phyloP scores from a whole-genome alignment of 2,329 filamentous ascomycete genomes.

The Fusarium sp. region DNA sequence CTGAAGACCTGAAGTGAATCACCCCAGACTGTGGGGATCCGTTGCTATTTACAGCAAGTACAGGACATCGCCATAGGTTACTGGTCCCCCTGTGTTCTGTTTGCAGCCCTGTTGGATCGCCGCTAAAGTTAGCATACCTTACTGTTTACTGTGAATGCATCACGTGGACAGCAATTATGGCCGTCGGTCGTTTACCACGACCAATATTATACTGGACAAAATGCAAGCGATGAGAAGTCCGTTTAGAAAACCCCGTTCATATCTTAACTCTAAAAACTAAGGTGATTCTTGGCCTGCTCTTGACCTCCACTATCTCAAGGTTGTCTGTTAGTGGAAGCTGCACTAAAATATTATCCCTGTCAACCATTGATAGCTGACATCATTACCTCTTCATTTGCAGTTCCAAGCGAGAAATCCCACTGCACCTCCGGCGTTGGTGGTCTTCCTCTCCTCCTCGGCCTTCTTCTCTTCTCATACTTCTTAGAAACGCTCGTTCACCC shows the following conservation, averaged over 20 bases:
- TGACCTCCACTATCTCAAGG: neutral
- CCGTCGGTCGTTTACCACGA: neutral
- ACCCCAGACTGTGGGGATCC: neutral
- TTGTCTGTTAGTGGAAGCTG: slow-evolving; percentile 10
- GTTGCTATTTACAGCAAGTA: neutral
- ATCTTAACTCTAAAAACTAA: neutral
- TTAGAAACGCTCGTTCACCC: neutral
- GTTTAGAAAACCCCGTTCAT: neutral
- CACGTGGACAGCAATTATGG: slow-evolving; percentile 9
- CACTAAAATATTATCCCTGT: slow-evolving; percentile 17
- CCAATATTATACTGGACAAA: neutral
- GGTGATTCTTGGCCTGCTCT: neutral
- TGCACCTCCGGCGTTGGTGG: slow-evolving; percentile 6
- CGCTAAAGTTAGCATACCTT: neutral
- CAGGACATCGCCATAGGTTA: neutral
- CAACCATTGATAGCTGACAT: slow-evolving; percentile 39
- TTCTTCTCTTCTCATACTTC: neutral
- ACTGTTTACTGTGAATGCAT: neutral
- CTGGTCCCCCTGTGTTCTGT: neutral
- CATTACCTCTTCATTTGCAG: slow-evolving; percentile 35
- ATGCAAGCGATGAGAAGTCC: neutral
- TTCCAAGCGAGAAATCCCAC: slow-evolving; percentile 19
- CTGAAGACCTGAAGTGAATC: neutral
- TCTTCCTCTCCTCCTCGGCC: neutral
- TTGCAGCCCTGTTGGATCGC: neutral